Evolutionary conservation across 2,329 filamentous ascomycete species (phyloP).

Genomic region (Fusarium tricinctum): DNA sequence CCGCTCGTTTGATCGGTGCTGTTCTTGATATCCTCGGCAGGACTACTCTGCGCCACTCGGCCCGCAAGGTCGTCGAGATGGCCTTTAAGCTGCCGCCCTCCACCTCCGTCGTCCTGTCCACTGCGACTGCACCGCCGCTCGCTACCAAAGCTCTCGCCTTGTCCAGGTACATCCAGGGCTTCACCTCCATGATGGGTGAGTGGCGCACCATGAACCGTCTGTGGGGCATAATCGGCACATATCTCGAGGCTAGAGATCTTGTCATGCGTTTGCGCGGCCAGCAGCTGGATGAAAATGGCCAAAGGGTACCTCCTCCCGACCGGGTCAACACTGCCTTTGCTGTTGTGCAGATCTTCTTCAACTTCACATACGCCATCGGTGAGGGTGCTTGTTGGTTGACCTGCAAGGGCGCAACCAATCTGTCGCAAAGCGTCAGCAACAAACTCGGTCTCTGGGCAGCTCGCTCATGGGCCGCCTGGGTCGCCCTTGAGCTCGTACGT

Average conservation of each 20-base stretch:
- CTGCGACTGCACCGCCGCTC: slow-evolving; percentile 55
- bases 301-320: slow-evolving; percentile 50
- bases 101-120: slow-evolving; percentile 62
- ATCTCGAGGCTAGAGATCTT: slow-evolving; percentile 74
- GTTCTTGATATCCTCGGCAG: slow-evolving; percentile 67
- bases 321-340: slow-evolving; percentile 65
- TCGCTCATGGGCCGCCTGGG: slow-evolving; percentile 84
- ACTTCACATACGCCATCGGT: slow-evolving; percentile 77
- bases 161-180: slow-evolving; percentile 67
- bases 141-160: slow-evolving; percentile 64
- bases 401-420: slow-evolving; percentile 76
- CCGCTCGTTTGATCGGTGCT: slow-evolving; percentile 68
- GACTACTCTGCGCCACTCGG: slow-evolving; percentile 68
- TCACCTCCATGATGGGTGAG: slow-evolving; percentile 77
- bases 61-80: slow-evolving; percentile 66
- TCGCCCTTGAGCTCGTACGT: slow-evolving; percentile 80
- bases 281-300: slow-evolving; percentile 56
- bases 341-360: slow-evolving; percentile 78
- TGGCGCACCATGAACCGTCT: slow-evolving; percentile 80
- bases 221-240: slow-evolving; percentile 82
- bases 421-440: slow-evolving; percentile 68
- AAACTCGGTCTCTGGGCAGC: slow-evolving; percentile 79
- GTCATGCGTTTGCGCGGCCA: slow-evolving; percentile 50
- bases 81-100: slow-evolving; percentile 66
- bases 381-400: slow-evolving; percentile 88